Conservation (phyloP, 495 filamentous ascomycete genomes). For the Chaetomium cochliodes region DNA sequence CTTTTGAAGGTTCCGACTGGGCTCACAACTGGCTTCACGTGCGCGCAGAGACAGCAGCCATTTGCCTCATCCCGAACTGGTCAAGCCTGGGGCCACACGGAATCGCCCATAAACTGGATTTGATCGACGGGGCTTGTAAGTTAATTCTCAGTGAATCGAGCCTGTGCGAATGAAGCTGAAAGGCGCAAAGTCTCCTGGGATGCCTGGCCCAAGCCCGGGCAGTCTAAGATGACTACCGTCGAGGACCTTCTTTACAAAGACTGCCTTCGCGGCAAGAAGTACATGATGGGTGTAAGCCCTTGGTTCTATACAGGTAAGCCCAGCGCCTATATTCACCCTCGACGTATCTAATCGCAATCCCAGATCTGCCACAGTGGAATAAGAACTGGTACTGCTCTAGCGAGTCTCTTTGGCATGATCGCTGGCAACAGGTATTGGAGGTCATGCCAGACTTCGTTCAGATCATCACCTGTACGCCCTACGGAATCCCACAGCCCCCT, state of each 20-base stretch:
- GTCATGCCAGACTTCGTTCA: conserved; percentile 65
- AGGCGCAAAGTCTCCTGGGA: conserved; percentile 58
- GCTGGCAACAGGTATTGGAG: conserved; percentile 67
- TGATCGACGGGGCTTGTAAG: conserved; percentile 60
- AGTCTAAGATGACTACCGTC: conserved; percentile 50
- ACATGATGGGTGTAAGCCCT: conserved; percentile 78
- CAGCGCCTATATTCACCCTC: neutral
- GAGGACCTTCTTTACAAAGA: conserved; percentile 57
- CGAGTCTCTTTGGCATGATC: conserved; percentile 69
- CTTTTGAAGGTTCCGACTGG: conserved; percentile 65
- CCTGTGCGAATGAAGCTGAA: neutral
- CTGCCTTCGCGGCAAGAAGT: conserved; percentile 55
- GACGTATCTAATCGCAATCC: conserved; percentile 15
- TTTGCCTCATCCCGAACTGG: conserved; percentile 66
- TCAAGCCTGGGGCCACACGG: conserved; percentile 56
- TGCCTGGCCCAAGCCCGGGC: conserved; percentile 65
- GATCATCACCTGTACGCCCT: conserved; percentile 46
- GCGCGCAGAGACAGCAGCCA: conserved; percentile 47
- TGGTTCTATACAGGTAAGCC: conserved; percentile 64
- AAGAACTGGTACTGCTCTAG: conserved; percentile 76
- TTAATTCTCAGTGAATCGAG: neutral
- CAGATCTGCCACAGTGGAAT: conserved; percentile 62
- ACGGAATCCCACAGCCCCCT: neutral
- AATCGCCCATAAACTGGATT: conserved; percentile 43
- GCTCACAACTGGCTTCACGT: conserved; percentile 59